A percentile compares a stretch with the other conserved stretches of the same genome.
phyloP scores from a whole-genome alignment of 148 eudicot species.

The Beta vulgaris region DNA sequence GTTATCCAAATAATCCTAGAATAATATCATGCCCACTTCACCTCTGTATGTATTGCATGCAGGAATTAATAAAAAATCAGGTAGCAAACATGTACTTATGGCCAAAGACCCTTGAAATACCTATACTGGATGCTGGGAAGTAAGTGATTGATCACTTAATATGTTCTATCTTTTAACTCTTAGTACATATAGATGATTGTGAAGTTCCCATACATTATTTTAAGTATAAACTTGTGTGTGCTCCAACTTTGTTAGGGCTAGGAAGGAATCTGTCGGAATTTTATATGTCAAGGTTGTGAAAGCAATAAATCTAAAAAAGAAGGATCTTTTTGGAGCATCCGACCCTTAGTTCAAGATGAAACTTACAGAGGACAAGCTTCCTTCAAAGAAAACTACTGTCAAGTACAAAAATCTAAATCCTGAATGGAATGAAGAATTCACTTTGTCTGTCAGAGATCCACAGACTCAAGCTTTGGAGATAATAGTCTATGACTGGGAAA shows the following conservation, averaged over 20 bases:
- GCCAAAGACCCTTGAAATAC: constrained; percentile 84
- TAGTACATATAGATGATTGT: background rate
- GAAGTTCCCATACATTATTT: background rate
- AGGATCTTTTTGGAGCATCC: constrained; percentile 77
- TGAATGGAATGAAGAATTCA: constrained; percentile 93
- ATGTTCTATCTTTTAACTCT: background rate
- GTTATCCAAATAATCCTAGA: background rate
- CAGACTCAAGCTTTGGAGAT: constrained; percentile 65
- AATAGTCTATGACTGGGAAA: constrained; percentile 74
- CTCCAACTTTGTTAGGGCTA: constrained; percentile 51
- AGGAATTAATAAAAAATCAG: constrained; percentile 93
- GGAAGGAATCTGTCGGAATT: constrained; percentile 78
- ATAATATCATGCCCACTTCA: background rate
- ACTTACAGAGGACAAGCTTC: constrained; percentile 69
- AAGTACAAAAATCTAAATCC: constrained; percentile 81
- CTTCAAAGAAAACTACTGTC: constrained; percentile 82
- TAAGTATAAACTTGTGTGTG: background rate
- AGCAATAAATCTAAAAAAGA: constrained; percentile 81
- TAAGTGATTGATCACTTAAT: constrained; percentile 26
- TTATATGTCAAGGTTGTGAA: constrained; percentile 65
- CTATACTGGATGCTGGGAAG: constrained; percentile 80
- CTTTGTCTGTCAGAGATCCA: constrained; percentile 67
- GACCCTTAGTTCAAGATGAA: constrained; percentile 87
- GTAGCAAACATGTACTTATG: constrained; percentile 91
- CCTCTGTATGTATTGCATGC: constrained; percentile 17